Conservation (phyloP, 306 rosid species). For the Cucurbita maxima region DNA sequence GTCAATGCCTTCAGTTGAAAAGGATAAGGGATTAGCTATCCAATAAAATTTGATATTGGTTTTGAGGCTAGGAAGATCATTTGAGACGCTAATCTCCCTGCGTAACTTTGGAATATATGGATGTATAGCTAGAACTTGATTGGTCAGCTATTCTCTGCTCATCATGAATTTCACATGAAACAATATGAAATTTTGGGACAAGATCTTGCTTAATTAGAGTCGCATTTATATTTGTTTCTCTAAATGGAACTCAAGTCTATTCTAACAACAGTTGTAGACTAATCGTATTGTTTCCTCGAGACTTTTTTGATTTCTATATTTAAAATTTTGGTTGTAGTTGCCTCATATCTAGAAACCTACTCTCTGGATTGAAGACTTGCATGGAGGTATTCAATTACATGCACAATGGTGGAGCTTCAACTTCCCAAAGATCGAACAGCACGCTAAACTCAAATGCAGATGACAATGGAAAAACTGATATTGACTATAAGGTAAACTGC, state of each 20-base stretch:
- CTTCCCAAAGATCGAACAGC: conserved; percentile 26
- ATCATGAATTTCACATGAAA: background rate
- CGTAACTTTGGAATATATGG: background rate
- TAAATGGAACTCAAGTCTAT: background rate
- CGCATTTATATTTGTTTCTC: background rate
- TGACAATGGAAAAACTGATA: conserved; percentile 41
- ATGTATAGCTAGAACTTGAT: background rate
- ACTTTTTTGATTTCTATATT: background rate
- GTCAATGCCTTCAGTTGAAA: background rate
- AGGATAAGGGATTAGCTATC: background rate
- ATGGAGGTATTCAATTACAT: conserved; percentile 64
- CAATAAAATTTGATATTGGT: background rate
- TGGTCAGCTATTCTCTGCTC: background rate
- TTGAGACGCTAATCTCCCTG: background rate
- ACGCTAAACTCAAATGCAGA: conserved; percentile 39
- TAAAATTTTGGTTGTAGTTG: conserved; percentile 44
- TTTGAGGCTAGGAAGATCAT: background rate
- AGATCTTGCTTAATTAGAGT: background rate
- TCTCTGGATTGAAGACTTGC: conserved; percentile 89
- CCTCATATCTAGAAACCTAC: conserved; percentile 92
- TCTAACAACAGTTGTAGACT: background rate
- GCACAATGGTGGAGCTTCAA: conserved; percentile 55
- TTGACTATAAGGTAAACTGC: conserved; percentile 39
- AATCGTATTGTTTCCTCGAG: background rate
- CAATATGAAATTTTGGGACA: background rate